A percentile compares a stretch with the other conserved stretches of the same genome.
These are phyloP conservation scores for Metschnikowia similis DNA, from an alignment of 805 yeast genomes.

Conservation along the genomic window DNA sequence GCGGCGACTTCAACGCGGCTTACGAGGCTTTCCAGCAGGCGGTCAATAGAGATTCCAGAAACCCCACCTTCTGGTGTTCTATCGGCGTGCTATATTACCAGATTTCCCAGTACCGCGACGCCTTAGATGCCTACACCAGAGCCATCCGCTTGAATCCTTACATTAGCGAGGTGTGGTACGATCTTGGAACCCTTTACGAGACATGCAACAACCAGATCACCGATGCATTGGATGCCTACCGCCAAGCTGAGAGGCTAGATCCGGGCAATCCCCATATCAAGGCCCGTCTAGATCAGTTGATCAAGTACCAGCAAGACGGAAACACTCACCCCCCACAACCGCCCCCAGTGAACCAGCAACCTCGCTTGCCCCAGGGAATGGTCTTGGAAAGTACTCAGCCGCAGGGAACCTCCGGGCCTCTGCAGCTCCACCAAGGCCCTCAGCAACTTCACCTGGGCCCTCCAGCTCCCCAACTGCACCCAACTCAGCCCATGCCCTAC, in stretches of 20 bases:
- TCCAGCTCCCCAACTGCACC: conserved; percentile 17
- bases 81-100: conserved; percentile 96
- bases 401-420: conserved; percentile 15
- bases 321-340: conserved; percentile 61
- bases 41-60: conserved; percentile 91
- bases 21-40: conserved; percentile 99
- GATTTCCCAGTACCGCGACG: conserved; percentile 93
- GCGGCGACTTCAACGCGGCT: conserved; percentile 91
- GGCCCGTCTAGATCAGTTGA: conserved; percentile 83
- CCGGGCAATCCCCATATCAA: conserved; percentile 93
- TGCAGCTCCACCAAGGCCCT: conserved; percentile 9
- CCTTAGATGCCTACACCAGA: conserved; percentile 94
- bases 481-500: conserved; percentile 6
- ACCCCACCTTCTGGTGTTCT: conserved; percentile 97
- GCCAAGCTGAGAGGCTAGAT: conserved; percentile 92
- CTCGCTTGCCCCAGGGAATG: conserved; percentile 59
- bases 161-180: conserved; percentile 98
- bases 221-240: conserved; percentile 95
- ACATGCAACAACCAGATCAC: conserved; percentile 93
- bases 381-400: conserved; percentile 47
- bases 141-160: conserved; percentile 95
- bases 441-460: conserved; percentile 8
- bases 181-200: conserved; percentile 93
- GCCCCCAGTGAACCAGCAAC: conserved; percentile 63
- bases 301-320: conserved; percentile 66